Evolutionary conservation across 768 basidiomycete genomes (phyloP).

Genomic region (Holtermannia corniformis): DNA sequence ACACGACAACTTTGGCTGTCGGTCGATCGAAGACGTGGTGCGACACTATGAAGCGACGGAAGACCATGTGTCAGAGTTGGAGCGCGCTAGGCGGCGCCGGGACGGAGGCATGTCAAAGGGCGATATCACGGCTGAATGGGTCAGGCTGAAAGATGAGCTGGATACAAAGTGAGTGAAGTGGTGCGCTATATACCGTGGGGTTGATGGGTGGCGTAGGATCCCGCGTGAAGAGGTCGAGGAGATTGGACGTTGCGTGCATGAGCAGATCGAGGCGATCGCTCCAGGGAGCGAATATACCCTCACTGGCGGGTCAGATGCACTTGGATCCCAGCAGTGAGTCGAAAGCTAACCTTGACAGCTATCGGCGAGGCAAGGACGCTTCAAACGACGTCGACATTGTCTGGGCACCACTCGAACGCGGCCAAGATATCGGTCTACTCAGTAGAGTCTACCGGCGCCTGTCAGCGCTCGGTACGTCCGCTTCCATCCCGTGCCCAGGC

Average conservation of each 20-base stretch:
- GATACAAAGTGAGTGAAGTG: slow-evolving; percentile 29
- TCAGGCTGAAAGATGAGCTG: slow-evolving; percentile 35
- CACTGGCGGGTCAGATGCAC: slow-evolving; percentile 62
- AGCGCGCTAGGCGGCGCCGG: slow-evolving; percentile 32
- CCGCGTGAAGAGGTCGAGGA: slow-evolving; percentile 66
- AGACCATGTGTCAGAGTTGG: slow-evolving; percentile 41
- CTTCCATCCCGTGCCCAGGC: too few relatives aligned
- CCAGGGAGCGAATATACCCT: slow-evolving; percentile 65
- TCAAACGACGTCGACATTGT: slow-evolving; percentile 87
- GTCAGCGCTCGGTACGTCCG: slow-evolving; percentile 16
- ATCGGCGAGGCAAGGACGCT: slow-evolving; percentile 69
- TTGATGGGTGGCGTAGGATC: slow-evolving; percentile 47
- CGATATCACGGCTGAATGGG: slow-evolving; percentile 40
- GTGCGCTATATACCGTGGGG: neutral
- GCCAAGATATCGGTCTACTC: slow-evolving; percentile 55
- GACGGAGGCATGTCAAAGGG: slow-evolving; percentile 36
- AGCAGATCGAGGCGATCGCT: slow-evolving; percentile 55
- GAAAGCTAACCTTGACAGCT: slow-evolving; percentile 45
- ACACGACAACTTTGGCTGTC: slow-evolving; percentile 40
- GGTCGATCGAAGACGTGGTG: slow-evolving; percentile 51
- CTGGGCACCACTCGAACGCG: slow-evolving; percentile 57
- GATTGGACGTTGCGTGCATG: slow-evolving; percentile 59
- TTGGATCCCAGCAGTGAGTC: neutral
- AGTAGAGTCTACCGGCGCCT: slow-evolving; percentile 48
- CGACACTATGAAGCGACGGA: slow-evolving; percentile 42